These are phyloP conservation scores for Persicaria maculosa DNA, from an alignment of 148 eudicot species.

Conservation along the genomic window DNA sequence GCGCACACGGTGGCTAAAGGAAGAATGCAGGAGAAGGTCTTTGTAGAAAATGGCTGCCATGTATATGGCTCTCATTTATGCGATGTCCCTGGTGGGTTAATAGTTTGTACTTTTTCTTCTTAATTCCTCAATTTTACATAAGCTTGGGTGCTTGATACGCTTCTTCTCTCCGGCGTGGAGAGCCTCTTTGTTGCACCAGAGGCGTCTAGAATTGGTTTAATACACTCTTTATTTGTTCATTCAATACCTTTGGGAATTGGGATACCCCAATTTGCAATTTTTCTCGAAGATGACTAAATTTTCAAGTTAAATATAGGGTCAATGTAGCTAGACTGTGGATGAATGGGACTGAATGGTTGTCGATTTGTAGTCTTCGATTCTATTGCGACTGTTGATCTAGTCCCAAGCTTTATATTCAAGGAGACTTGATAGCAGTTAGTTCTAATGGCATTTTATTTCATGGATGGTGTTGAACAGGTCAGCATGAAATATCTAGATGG, in stretches of 20 bases:
- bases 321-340: not conserved
- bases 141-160: not conserved
- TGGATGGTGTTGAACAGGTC: slow-evolving; percentile 26
- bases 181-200: not conserved
- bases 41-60: not conserved
- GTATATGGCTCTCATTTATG: too few relatives aligned
- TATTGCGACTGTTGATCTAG: not conserved
- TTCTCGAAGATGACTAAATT: not conserved
- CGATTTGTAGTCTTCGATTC: not conserved
- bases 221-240: not conserved
- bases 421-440: not conserved
- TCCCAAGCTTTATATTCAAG: not conserved
- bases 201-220: not conserved
- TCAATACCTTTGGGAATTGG: not conserved
- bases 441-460: not conserved
- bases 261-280: not conserved
- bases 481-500: slow-evolving; percentile 47
- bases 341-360: not conserved
- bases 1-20: slow-evolving; percentile 6
- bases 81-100: not conserved
- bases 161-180: not conserved
- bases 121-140: not conserved
- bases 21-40: not conserved
- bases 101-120: not conserved
- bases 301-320: not conserved